Percentiles rank a stretch among this genome's conserved stretches.
Evolutionary conservation across 2,329 filamentous ascomycete genomes (phyloP).

Genomic region (Hypoxylon sp.): DNA sequence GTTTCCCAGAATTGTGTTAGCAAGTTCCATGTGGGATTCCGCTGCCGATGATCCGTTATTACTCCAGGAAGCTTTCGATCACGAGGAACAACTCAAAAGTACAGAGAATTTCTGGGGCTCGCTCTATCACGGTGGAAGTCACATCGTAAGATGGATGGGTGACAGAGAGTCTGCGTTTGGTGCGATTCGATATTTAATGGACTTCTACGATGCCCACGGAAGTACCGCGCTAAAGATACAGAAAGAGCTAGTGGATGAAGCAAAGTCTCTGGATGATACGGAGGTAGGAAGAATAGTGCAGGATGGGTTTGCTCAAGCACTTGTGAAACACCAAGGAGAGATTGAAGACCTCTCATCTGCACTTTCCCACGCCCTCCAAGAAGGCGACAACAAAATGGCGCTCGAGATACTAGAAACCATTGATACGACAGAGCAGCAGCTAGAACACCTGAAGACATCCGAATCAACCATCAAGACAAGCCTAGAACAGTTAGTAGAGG

Average conservation of each 20-base stretch:
- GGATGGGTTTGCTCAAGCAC: neutral
- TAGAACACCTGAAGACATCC: constrained; percentile 2
- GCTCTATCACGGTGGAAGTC: neutral
- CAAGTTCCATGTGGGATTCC: neutral
- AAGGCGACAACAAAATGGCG: constrained; percentile 3
- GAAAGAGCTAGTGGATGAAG: neutral
- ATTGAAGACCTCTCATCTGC: neutral
- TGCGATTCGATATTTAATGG: neutral
- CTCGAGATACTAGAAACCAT: constrained; percentile 1
- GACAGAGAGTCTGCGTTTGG: neutral
- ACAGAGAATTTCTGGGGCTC: neutral
- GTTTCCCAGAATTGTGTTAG: neutral
- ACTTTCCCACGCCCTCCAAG: neutral
- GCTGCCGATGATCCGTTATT: neutral
- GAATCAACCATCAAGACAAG: constrained; percentile 12
- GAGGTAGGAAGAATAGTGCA: neutral
- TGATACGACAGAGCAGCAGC: neutral
- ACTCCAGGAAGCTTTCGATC: neutral
- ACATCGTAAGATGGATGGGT: neutral
- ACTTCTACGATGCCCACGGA: neutral
- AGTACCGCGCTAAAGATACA: neutral
- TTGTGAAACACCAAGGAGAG: neutral
- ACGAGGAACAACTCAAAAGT: neutral
- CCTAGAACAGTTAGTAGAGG: neutral
- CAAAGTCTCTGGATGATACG: neutral